phyloP scores from a whole-genome alignment of 2,329 filamentous ascomycete genomes.

The Massarina eburnea region DNA sequence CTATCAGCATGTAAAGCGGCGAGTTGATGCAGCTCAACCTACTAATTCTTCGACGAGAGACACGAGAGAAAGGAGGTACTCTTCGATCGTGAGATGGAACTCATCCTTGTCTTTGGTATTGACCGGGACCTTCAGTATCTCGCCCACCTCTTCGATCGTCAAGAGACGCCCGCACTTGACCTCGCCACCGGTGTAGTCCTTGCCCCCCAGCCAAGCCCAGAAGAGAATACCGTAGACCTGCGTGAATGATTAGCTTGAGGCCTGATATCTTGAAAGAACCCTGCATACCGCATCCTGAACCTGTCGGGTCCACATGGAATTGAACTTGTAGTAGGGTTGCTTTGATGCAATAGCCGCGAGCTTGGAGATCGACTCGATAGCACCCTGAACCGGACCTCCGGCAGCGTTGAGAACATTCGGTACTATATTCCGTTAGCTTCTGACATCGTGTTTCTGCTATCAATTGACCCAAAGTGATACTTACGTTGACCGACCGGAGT shows the following conservation, averaged over 20 bases:
- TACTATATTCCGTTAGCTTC: slow-evolving; percentile 54
- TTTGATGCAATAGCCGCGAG: slow-evolving; percentile 75
- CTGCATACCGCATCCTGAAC: slow-evolving; percentile 74
- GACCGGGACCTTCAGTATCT: slow-evolving; percentile 77
- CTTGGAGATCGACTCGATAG: slow-evolving; percentile 69
- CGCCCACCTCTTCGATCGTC: slow-evolving; percentile 84
- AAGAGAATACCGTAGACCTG: slow-evolving; percentile 61
- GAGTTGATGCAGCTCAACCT: slow-evolving; percentile 19
- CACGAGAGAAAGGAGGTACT: slow-evolving; percentile 89
- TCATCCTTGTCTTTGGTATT: slow-evolving; percentile 87
- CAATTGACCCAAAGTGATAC: slow-evolving; percentile 25
- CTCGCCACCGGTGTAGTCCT: slow-evolving; percentile 55
- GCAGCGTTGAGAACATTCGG: slow-evolving; percentile 68
- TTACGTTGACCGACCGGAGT: slow-evolving; percentile 68
- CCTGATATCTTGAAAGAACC: background rate
- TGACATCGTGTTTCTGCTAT: background rate
- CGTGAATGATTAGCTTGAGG: slow-evolving; percentile 7
- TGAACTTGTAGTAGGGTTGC: slow-evolving; percentile 98
- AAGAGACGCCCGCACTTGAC: slow-evolving; percentile 66
- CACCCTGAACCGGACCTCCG: slow-evolving; percentile 68
- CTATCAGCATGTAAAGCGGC: slow-evolving; percentile 7
- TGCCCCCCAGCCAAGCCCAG: slow-evolving; percentile 78
- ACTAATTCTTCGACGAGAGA: slow-evolving; percentile 85
- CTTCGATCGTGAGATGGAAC: slow-evolving; percentile 96
- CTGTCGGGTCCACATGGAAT: slow-evolving; percentile 79